A percentile compares a stretch with the other conserved stretches of the same genome.
Evolutionary conservation across 257 asterid species (phyloP).

Genomic region (Dorcoceras hygrometricum): DNA sequence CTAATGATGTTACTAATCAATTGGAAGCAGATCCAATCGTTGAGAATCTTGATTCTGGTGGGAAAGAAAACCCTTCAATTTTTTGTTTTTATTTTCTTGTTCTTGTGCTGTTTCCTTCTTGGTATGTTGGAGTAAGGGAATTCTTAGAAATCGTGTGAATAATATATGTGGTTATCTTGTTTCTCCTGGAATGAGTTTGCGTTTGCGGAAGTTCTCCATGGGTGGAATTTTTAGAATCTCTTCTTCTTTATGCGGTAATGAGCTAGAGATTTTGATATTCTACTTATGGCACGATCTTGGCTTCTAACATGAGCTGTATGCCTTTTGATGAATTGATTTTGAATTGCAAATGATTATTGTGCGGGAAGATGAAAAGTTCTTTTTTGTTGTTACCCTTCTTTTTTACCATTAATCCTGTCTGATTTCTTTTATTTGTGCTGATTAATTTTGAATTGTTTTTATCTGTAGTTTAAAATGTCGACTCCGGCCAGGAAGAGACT

Average conservation of each 20-base stretch:
- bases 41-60: conserved; percentile 12
- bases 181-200: too few relatives aligned
- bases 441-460: background rate
- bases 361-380: background rate
- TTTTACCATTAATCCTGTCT: background rate
- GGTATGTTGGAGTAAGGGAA: conserved; percentile 11
- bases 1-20: background rate
- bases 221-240: background rate
- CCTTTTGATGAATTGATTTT: conserved; percentile 14
- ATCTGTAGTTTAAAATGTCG: conserved; percentile 47
- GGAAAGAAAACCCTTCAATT: conserved; percentile 11
- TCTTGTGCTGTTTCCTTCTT: background rate
- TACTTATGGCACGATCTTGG: background rate
- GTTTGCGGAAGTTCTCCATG: too few relatives aligned
- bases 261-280: background rate
- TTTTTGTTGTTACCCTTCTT: background rate
- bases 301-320: background rate
- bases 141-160: conserved; percentile 5
- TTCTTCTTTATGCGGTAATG: background rate
- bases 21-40: conserved; percentile 20
- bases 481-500: conserved; percentile 79
- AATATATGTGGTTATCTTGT: background rate
- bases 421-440: conserved; percentile 16
- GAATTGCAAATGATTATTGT: conserved; percentile 2
- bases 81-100: background rate